A percentile compares a stretch with the other conserved stretches of the same genome.
Conservation (phyloP, 1,284 basidiomycete species). For the Cryptococcus sp. region DNA sequence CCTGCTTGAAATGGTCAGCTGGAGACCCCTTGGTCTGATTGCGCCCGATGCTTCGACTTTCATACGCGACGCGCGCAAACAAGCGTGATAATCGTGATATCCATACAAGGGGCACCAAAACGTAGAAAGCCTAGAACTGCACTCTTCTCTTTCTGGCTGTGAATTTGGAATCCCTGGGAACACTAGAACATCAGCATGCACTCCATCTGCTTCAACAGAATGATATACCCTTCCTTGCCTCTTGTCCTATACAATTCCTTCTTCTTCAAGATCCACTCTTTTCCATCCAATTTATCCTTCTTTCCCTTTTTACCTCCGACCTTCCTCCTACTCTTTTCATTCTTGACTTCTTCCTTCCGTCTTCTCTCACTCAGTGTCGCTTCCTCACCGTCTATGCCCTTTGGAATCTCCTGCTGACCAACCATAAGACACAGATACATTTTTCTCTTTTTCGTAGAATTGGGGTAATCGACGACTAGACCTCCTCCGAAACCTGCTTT, state of each 20-base stretch:
- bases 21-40: too few relatives aligned
- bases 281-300: slow-evolving; percentile 40
- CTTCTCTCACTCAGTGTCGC: slow-evolving; percentile 52
- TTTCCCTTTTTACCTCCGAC: slow-evolving; percentile 35
- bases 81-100: neutral
- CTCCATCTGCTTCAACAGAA: neutral
- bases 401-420: slow-evolving; percentile 63
- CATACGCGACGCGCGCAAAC: neutral
- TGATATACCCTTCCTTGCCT: slow-evolving; percentile 52
- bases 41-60: neutral
- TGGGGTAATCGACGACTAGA: slow-evolving; percentile 93
- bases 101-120: neutral
- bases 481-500: slow-evolving; percentile 96
- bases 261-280: slow-evolving; percentile 56
- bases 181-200: slow-evolving; percentile 21
- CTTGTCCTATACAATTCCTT: slow-evolving; percentile 55
- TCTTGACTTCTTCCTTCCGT: slow-evolving; percentile 48
- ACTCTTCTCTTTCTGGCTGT: slow-evolving; percentile 48
- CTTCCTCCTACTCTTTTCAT: slow-evolving; percentile 38
- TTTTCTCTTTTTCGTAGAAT: slow-evolving; percentile 89
- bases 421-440: slow-evolving; percentile 86
- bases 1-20: too few relatives aligned
- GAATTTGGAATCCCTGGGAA: slow-evolving; percentile 49
- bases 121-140: slow-evolving; percentile 32
- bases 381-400: slow-evolving; percentile 67